Conservation (phyloP, 1,284 basidiomycete genomes). For the Veloboletus limbatus region DNA sequence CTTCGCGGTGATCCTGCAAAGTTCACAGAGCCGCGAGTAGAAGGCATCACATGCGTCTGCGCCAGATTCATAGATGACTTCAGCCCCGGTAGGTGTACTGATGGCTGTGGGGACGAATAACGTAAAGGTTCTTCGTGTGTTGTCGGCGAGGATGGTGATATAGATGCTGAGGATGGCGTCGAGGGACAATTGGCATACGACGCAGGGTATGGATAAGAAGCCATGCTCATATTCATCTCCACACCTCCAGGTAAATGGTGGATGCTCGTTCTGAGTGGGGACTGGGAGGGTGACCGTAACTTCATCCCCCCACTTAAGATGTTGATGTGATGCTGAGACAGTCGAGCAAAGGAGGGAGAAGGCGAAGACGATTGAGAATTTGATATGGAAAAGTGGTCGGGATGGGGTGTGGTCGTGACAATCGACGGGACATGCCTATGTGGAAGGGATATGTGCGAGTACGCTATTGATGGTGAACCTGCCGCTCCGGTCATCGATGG, state of each 20-base stretch:
- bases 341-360: constrained; percentile 22
- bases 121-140: constrained; percentile 12
- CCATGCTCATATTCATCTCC: constrained; percentile 15
- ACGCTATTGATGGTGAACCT: constrained; percentile 13
- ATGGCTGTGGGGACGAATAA: constrained; percentile 19
- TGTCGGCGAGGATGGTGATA: constrained; percentile 24
- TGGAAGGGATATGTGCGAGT: constrained; percentile 20
- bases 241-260: constrained; percentile 14
- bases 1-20: constrained; percentile 21
- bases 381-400: constrained; percentile 28
- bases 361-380: constrained; percentile 12
- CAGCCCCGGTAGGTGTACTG: constrained; percentile 20
- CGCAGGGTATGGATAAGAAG: constrained; percentile 15
- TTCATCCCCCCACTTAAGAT: constrained; percentile 16
- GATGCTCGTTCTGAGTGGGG: constrained; percentile 23
- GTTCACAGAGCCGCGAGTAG: constrained; percentile 18
- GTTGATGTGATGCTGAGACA: constrained; percentile 26
- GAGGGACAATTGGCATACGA: constrained; percentile 18
- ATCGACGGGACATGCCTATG: constrained; percentile 40
- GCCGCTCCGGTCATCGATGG: constrained; percentile 1
- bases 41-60: constrained; percentile 15
- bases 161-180: constrained; percentile 16
- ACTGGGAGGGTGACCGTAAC: constrained; percentile 33
- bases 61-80: constrained; percentile 28
- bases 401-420: constrained; percentile 38